Percentiles rank a stretch among this genome's conserved stretches.
These are phyloP conservation scores for Ambrosiella beaveri DNA, from an alignment of 2,329 filamentous ascomycete genomes.

Conservation along the genomic window DNA sequence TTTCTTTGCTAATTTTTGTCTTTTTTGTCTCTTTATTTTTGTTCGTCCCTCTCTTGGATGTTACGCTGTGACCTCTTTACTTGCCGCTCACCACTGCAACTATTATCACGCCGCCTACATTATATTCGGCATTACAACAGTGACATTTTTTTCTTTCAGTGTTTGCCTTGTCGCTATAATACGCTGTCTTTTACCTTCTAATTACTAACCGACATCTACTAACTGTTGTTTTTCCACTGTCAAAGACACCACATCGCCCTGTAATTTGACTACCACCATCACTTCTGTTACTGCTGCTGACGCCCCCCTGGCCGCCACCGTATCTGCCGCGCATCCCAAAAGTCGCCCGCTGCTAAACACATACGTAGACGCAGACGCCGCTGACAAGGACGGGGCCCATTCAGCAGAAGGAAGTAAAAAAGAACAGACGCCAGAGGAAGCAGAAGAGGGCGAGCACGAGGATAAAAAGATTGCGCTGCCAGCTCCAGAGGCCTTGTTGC, in stretches of 20 bases:
- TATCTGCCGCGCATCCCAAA: slow-evolving; percentile 4
- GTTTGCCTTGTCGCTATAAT: not conserved
- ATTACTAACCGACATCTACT: slow-evolving; percentile 1
- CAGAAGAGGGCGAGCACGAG: not conserved
- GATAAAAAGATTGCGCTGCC: slow-evolving; percentile 5
- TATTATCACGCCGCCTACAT: not conserved
- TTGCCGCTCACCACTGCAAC: not conserved
- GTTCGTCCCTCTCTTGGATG: not conserved
- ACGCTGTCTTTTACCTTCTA: not conserved
- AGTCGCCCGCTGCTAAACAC: not conserved
- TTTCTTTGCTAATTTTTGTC: no score
- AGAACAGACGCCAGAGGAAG: not conserved
- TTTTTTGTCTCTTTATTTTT: not conserved
- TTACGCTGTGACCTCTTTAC: not conserved
- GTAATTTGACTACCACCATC: not conserved
- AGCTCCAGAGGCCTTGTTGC: not conserved
- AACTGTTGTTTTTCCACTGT: slow-evolving; percentile 5
- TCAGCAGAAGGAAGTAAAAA: no score
- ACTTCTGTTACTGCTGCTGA: not conserved
- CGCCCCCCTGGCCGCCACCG: slow-evolving; percentile 1
- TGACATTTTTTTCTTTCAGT: not conserved
- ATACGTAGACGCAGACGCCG: slow-evolving; percentile 7
- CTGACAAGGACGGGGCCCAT: not conserved
- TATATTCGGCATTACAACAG: not conserved
- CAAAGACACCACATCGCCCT: not conserved